Conservation (phyloP, 148 eudicot genomes). For the Chenopodium formosanum region DNA sequence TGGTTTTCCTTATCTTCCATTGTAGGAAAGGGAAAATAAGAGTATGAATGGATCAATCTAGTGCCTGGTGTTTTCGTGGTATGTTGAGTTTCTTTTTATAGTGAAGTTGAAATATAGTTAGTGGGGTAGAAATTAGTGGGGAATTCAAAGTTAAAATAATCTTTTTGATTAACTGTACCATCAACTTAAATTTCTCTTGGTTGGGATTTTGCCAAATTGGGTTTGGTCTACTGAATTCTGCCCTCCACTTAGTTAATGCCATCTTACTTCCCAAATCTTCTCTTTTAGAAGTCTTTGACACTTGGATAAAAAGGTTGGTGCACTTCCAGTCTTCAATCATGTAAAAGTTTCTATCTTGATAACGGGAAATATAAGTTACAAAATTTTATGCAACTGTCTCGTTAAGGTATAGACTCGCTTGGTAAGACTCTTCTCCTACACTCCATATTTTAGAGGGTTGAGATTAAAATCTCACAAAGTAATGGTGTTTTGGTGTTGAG, state of each 20-base stretch:
- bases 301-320: conserved; percentile 13
- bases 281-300: conserved; percentile 14
- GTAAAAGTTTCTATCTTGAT: neutral
- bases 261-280: conserved; percentile 2
- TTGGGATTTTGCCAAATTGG: conserved; percentile 26
- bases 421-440: no score
- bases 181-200: conserved; percentile 11
- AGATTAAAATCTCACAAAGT: no score
- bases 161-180: conserved; percentile 31
- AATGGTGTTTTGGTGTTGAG: no score
- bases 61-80: conserved; percentile 1
- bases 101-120: conserved; percentile 3
- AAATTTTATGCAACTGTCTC: no score
- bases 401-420: neutral
- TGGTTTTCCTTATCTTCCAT: conserved; percentile 45
- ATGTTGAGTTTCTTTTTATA: conserved; percentile 18
- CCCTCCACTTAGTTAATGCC: conserved; percentile 27
- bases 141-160: neutral
- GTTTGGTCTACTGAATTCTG: conserved; percentile 32
- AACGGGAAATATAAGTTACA: neutral
- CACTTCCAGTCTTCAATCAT: neutral
- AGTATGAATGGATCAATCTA: neutral
- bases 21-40: neutral
- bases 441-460: no score
- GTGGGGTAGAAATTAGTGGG: conserved; percentile 26